Evolutionary conservation across 768 basidiomycete species (phyloP), one percentile per base, ranked within the genome.

Genomic region (Clathrus columnatus): DNA sequence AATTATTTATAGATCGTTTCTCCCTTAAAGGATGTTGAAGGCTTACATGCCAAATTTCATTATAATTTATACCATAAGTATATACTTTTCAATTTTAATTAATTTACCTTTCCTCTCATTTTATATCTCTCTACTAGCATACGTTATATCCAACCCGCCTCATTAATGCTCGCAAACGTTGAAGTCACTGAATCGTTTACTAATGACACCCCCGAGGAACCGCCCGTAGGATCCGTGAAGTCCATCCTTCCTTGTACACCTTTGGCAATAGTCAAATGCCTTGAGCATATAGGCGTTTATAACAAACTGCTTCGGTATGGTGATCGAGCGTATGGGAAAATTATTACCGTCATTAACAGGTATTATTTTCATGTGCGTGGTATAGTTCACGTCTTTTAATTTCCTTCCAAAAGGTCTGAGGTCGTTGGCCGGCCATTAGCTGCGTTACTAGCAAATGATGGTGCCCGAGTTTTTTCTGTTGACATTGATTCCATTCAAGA

Each of bases 231-330:
- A 21, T 85, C 84, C 54, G 91, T 96, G 64, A 98, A 98, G 70
- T 95, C 92, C 4, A 91, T 99, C 64, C 80, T 99, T 30, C 96
- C 96, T 0, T 99, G 96, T 69, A 99, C 96, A 4, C 94, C 96
- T 0, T 80, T 99, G 10, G 96, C 92, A 2, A 87, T 97, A 64
- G 94, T 99, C 60, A 99, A 99, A 70, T 89, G 84, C 58, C 76
- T 99, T 21, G 96, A 99, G 67, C 78, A 84, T 65, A 75, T 86
- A 42, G 87, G 92, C 8, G 91, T 98, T 14, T 98, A 99, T 75
- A 97, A 97, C 72, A 84, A 71, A 61, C 78, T 97, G 61, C 77
- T 98, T 16, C 83, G 87, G 0, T 97, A 96, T 67, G 96, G 96
- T 29, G 93, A 97, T 68, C 81, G 94, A 28, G 94, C 93, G 7